Conservation (phyloP, 2,329 filamentous ascomycete species). For the Escovopsis sp. region DNA sequence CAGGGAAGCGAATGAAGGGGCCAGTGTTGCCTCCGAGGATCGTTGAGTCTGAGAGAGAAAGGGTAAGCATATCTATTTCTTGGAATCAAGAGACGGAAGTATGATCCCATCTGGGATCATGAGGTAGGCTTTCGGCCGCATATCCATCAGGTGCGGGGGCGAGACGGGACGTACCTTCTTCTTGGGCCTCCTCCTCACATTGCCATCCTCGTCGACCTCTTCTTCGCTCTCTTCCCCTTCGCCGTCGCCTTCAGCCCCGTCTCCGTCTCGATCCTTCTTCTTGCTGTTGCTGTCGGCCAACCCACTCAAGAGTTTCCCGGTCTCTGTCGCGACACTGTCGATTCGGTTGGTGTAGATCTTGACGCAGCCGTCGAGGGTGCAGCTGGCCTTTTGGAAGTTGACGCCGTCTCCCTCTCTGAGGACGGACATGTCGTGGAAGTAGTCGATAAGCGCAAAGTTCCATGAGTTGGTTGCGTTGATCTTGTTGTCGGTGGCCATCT, state of each 20-base stretch:
- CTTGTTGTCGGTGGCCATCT: constrained; percentile 98
- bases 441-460: constrained; percentile 99
- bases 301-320: constrained; percentile 84
- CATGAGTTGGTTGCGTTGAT: constrained; percentile 97
- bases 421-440: constrained; percentile 98
- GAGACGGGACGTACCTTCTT: constrained; percentile 45
- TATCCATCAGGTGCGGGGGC: too few relatives aligned
- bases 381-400: constrained; percentile 97
- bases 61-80: not conserved
- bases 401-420: constrained; percentile 92
- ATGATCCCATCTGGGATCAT: too few relatives aligned
- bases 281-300: constrained; percentile 75
- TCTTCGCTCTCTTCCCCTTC: constrained; percentile 54
- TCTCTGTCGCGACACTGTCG: constrained; percentile 95
- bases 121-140: too few relatives aligned
- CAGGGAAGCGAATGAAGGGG: constrained; percentile 70
- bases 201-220: constrained; percentile 46
- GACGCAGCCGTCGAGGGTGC: constrained; percentile 91
- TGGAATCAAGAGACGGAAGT: too few relatives aligned
- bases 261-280: constrained; percentile 51
- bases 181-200: constrained; percentile 46
- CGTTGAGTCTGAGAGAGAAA: constrained; percentile 39
- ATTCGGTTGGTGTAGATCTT: constrained; percentile 99
- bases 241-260: constrained; percentile 41
- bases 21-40: constrained; percentile 85